Conservation (phyloP, 192 early-diverging fungal species). For the Umbelopsis ramanniana region DNA sequence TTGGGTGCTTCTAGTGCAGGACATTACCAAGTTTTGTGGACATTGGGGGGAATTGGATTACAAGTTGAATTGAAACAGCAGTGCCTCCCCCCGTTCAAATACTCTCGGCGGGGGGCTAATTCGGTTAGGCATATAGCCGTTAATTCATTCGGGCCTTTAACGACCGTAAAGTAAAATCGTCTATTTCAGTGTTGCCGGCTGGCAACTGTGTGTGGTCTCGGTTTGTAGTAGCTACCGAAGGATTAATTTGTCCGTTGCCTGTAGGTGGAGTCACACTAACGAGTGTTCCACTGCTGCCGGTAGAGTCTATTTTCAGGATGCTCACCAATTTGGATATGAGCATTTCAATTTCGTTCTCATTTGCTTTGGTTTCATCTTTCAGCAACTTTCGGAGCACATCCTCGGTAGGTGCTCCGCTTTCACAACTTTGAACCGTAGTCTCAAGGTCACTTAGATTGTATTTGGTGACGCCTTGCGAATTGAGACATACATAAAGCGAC, state of each 20-base stretch:
- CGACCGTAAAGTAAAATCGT: conserved; percentile 41
- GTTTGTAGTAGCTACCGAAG: not conserved
- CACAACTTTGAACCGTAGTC: conserved; percentile 34
- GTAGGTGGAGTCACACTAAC: conserved; percentile 19
- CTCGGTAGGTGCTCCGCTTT: conserved; percentile 30
- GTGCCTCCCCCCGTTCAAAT: not conserved
- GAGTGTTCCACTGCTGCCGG: conserved; percentile 1
- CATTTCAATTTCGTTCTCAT: conserved; percentile 33
- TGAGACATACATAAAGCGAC: conserved; percentile 43
- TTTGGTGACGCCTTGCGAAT: conserved; percentile 30
- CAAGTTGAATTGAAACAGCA: not conserved
- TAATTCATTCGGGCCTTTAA: conserved; percentile 58
- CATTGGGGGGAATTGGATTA: not conserved
- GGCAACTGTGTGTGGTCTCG: conserved; percentile 42
- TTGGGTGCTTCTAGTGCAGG: not conserved
- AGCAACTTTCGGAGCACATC: conserved; percentile 34
- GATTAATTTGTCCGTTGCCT: not conserved
- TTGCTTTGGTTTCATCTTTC: conserved; percentile 39
- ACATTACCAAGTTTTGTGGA: conserved; percentile 5
- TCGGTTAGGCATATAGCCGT: conserved; percentile 48
- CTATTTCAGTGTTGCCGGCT: conserved; percentile 47
- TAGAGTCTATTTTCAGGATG: conserved; percentile 30
- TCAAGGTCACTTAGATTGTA: conserved; percentile 34
- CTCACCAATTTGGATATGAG: conserved; percentile 34
- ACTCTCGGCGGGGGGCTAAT: not conserved